phyloP scores from a whole-genome alignment of 495 filamentous ascomycete genomes.

The Podospora comata region DNA sequence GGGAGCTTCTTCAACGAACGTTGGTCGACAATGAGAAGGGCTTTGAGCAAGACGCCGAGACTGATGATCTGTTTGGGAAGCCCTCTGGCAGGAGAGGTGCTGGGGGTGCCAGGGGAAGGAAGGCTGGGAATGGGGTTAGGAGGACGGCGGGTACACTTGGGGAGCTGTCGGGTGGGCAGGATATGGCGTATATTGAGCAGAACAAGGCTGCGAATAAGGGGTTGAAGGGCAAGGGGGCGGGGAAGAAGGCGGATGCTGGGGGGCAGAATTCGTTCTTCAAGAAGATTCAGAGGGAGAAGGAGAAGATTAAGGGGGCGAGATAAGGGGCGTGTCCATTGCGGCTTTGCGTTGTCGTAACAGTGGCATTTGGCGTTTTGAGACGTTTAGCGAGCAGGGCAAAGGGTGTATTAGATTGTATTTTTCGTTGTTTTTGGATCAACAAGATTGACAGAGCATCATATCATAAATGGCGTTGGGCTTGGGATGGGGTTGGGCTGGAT shows the following conservation, averaged over 20 bases:
- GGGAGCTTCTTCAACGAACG: constrained; percentile 87
- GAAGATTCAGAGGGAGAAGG: constrained; percentile 74
- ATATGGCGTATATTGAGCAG: constrained; percentile 95
- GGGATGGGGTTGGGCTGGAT: background rate
- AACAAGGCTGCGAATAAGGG: constrained; percentile 69
- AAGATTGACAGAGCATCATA: background rate
- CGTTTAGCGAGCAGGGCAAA: background rate
- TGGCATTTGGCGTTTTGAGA: background rate
- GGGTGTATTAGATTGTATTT: background rate
- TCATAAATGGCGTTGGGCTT: background rate
- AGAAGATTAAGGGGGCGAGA: constrained; percentile 18
- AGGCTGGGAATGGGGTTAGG: constrained; percentile 44
- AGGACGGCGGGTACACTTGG: constrained; percentile 79
- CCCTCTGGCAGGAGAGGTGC: constrained; percentile 33
- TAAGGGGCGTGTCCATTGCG: background rate
- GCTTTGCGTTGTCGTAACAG: background rate
- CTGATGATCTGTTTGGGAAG: constrained; percentile 78
- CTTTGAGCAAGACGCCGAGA: constrained; percentile 71
- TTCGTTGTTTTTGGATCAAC: background rate
- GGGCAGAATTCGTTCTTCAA: constrained; percentile 62
- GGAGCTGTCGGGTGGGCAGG: constrained; percentile 83
- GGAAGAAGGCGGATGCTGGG: constrained; percentile 55
- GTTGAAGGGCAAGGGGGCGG: constrained; percentile 47
- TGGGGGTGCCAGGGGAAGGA: constrained; percentile 33
- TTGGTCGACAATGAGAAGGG: constrained; percentile 83